Conservation (phyloP, 192 early-diverging fungal species). For the Spizellomyces punctatus region DNA sequence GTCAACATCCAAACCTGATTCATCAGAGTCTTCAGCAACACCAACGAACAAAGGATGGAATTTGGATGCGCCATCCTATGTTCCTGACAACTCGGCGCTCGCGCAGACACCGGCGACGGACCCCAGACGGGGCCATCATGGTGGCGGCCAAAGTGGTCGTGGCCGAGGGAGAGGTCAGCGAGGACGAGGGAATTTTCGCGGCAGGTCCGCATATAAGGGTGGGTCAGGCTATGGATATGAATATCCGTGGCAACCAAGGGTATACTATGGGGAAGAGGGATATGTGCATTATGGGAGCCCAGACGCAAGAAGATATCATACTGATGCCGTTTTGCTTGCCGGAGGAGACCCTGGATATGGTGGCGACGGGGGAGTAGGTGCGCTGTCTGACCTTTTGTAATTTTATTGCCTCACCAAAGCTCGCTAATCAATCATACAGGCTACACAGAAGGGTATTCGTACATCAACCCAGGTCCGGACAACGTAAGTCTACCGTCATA, state of each 20-base stretch:
- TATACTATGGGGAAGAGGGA: no score
- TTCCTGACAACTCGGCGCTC: constrained; percentile 4
- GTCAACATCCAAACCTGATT: no score
- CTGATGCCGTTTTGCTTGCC: no score
- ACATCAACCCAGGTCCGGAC: background rate
- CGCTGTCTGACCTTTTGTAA: background rate
- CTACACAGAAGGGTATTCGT: background rate
- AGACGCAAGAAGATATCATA: no score
- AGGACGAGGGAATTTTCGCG: background rate
- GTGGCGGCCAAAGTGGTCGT: background rate
- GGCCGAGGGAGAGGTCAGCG: constrained; percentile 1
- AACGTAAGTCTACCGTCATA: background rate
- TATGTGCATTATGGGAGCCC: no score
- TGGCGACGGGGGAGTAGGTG: background rate
- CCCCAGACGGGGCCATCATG: background rate
- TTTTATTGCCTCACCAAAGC: background rate
- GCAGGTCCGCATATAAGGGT: background rate
- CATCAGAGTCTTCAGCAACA: no score
- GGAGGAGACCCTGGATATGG: background rate
- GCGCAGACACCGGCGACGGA: background rate
- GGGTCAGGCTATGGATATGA: background rate
- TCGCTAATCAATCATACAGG: background rate
- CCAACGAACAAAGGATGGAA: constrained; percentile 12
- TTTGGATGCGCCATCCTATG: constrained; percentile 17
- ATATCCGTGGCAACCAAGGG: background rate